A percentile compares a stretch with the other conserved stretches of the same genome.
phyloP scores from a whole-genome alignment of 176 grass and related monocot species.

The Zizania latifolia region DNA sequence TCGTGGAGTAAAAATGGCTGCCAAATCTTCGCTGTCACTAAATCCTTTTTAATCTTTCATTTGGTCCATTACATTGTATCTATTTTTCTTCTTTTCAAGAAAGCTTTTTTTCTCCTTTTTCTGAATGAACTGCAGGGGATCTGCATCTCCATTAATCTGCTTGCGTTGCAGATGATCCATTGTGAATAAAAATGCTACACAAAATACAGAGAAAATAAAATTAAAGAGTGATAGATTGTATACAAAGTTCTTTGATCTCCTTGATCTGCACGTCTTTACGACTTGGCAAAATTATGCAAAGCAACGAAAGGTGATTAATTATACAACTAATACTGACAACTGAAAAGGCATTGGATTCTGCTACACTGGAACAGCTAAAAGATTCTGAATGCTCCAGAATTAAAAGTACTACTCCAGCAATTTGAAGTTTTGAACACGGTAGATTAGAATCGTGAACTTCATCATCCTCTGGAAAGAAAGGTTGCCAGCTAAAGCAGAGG shows the following conservation, averaged over 20 bases:
- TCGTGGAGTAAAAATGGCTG: slow-evolving; percentile 22
- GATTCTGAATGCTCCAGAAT: background rate
- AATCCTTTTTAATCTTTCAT: background rate
- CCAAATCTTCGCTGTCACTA: background rate
- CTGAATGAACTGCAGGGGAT: background rate
- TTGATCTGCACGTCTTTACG: background rate
- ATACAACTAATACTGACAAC: background rate
- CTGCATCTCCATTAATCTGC: background rate
- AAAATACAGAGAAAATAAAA: background rate
- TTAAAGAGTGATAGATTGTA: background rate
- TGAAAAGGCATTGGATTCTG: background rate
- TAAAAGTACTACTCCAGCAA: background rate
- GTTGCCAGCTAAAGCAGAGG: background rate
- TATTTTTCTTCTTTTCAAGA: background rate
- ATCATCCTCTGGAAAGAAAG: background rate
- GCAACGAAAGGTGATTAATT: background rate
- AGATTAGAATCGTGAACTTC: slow-evolving; percentile 1
- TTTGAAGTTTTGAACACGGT: slow-evolving; percentile 31
- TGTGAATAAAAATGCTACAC: slow-evolving; percentile 18
- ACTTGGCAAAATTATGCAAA: background rate
- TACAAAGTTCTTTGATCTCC: no score
- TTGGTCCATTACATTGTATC: background rate
- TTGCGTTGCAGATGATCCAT: background rate
- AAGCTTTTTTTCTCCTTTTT: background rate
- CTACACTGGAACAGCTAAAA: slow-evolving; percentile 19